Evolutionary conservation across 2,329 filamentous ascomycete species (phyloP).

Genomic region (Tolypocladium sp.): DNA sequence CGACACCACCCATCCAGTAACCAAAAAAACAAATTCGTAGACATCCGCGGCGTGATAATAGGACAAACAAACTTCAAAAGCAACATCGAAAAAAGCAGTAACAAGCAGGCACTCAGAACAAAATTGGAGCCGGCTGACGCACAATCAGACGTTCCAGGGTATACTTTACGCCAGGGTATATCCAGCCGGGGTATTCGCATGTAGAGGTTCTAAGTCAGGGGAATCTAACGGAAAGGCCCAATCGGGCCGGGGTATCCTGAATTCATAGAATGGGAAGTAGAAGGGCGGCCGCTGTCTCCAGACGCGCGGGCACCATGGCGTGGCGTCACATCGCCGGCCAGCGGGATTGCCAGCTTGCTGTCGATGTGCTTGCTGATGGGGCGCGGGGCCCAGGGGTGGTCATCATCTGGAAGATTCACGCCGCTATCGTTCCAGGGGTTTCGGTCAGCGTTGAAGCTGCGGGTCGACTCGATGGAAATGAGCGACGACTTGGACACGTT

Average conservation of each 20-base stretch:
- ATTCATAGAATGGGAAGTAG: conserved; percentile 89
- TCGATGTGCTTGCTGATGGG: conserved; percentile 57
- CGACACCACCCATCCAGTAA: conserved; percentile 11
- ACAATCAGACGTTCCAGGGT: conserved; percentile 29
- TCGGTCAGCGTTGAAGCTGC: conserved; percentile 81
- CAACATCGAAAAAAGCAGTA: conserved; percentile 12
- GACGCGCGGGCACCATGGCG: conserved; percentile 77
- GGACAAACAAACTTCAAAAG: conserved; percentile 4
- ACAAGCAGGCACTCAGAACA: conserved; percentile 7
- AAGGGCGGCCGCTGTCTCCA: conserved; percentile 84
- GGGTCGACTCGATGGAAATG: conserved; percentile 89
- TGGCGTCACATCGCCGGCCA: conserved; percentile 74
- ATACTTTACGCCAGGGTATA: conserved; percentile 57
- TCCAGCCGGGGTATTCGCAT: conserved; percentile 54
- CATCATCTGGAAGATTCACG: conserved; percentile 86
- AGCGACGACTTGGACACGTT: conserved; percentile 92
- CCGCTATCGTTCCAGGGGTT: conserved; percentile 98
- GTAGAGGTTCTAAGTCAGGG: conserved; percentile 33
- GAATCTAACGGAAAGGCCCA: conserved; percentile 80
- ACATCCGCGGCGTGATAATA: conserved; percentile 4
- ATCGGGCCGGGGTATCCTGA: conserved; percentile 93
- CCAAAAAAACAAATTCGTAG: conserved; percentile 8
- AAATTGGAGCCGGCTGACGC: conserved; percentile 6
- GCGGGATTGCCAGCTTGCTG: conserved; percentile 54
- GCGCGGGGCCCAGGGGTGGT: conserved; percentile 56